Conservation (phyloP, 176 grass and related monocot species). For the Puya raimondii region DNA sequence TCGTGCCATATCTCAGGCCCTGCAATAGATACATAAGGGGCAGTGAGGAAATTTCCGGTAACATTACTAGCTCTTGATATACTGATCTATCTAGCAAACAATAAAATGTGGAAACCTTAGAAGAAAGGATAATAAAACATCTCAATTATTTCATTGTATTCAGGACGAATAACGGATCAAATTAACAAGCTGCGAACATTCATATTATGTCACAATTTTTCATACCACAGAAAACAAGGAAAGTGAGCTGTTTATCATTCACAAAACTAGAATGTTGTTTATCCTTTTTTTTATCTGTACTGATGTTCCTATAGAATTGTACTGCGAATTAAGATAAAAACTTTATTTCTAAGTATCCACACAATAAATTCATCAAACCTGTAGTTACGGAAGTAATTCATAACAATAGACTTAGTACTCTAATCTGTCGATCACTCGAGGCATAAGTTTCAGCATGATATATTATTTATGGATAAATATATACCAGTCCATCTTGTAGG, state of each 20-base stretch:
- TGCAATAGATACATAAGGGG: conserved; percentile 34
- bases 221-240: not conserved
- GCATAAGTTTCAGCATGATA: not conserved
- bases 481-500: conserved; percentile 78
- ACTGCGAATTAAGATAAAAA: no score
- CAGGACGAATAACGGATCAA: not conserved
- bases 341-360: no score
- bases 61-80: not conserved
- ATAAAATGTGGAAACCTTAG: not conserved
- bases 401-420: not conserved
- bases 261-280: not conserved
- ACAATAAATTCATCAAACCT: no score
- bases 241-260: not conserved
- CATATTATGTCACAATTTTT: not conserved
- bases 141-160: not conserved
- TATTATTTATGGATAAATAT: not conserved
- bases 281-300: not conserved
- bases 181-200: not conserved
- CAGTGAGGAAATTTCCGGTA: not conserved
- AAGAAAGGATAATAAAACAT: not conserved
- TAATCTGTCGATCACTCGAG: not conserved
- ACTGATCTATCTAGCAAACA: not conserved
- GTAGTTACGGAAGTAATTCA: not conserved
- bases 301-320: no score
- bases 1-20: conserved; percentile 95